A percentile compares a stretch with the other conserved stretches of the same genome.
Conservation (phyloP, 2,329 filamentous ascomycete genomes). For the Colletotrichum sp. region DNA sequence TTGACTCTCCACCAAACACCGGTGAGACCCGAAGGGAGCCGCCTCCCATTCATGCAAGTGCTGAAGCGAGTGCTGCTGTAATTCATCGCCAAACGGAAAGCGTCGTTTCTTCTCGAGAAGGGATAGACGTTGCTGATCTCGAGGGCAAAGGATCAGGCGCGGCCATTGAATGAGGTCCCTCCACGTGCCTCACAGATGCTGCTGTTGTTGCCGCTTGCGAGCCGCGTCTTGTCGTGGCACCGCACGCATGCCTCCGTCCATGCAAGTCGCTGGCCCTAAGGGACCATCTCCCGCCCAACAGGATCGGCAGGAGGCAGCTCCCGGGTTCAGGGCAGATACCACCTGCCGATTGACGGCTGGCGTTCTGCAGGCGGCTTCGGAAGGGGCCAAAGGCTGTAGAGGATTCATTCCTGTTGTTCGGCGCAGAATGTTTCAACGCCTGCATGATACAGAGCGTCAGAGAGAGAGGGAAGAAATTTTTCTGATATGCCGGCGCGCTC, state of each 20-base stretch:
- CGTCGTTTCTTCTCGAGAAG: not conserved
- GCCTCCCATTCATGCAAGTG: not conserved
- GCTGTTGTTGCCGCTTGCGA: not conserved
- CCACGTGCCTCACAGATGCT: slow-evolving; percentile 9
- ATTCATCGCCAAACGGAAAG: not conserved
- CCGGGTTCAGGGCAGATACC: not conserved
- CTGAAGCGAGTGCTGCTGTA: not conserved
- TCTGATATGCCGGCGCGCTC: not conserved
- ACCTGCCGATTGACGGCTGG: not conserved
- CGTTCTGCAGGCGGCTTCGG: not conserved
- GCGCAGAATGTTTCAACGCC: not conserved
- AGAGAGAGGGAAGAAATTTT: not conserved
- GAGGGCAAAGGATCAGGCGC: not conserved
- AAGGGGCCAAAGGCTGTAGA: not conserved
- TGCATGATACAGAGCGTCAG: not conserved
- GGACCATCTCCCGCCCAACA: slow-evolving; percentile 13
- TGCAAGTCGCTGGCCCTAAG: not conserved
- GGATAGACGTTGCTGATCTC: not conserved
- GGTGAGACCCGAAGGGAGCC: slow-evolving; percentile 8
- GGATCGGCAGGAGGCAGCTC: slow-evolving; percentile 18
- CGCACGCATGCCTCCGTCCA: slow-evolving; percentile 12
- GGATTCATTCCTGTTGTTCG: not conserved
- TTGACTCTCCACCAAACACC: not conserved
- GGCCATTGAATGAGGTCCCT: not conserved
- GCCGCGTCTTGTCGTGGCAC: slow-evolving; percentile 19